Evolutionary conservation across 768 basidiomycete species (phyloP).

Genomic region (Fomitopsis serialis): DNA sequence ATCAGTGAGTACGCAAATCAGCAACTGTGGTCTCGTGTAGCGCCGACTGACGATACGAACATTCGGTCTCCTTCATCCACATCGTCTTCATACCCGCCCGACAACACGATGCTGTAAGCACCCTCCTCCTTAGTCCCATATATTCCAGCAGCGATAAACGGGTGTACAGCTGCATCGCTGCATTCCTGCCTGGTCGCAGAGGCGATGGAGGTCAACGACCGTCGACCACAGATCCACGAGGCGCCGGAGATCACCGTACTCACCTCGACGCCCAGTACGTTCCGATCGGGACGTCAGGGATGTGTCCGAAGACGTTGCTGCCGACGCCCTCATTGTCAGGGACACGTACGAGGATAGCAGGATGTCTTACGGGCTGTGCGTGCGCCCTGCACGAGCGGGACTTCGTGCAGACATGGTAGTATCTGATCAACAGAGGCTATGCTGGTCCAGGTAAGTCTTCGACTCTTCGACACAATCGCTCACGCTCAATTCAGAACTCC

Average conservation of each 20-base stretch:
- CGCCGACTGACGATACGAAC: conserved; percentile 3
- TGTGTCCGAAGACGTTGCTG: conserved; percentile 2
- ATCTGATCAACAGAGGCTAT: too few relatives aligned
- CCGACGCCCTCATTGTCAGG: neutral
- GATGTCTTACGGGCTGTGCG: neutral
- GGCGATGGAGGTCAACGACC: too few relatives aligned
- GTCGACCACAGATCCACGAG: too few relatives aligned
- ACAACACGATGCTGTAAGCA: conserved; percentile 15
- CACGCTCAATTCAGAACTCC: too few relatives aligned
- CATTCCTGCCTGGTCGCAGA: neutral
- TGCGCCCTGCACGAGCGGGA: neutral
- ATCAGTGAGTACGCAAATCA: neutral
- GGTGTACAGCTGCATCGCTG: conserved; percentile 9
- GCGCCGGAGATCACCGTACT: neutral
- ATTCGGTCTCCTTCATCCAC: conserved; percentile 14
- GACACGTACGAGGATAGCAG: neutral
- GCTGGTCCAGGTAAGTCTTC: too few relatives aligned
- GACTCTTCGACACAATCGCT: too few relatives aligned
- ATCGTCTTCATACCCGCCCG: conserved; percentile 19
- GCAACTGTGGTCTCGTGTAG: too few relatives aligned
- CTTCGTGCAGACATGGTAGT: neutral
- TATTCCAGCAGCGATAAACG: conserved; percentile 14
- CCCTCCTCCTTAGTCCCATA: conserved; percentile 11
- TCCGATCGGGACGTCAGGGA: conserved; percentile 3
- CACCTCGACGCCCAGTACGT: conserved; percentile 1